Evolutionary conservation across 1,284 basidiomycete genomes (phyloP), one percentile per base, ranked within the genome.

Genomic region (Gomphus bonarii): DNA sequence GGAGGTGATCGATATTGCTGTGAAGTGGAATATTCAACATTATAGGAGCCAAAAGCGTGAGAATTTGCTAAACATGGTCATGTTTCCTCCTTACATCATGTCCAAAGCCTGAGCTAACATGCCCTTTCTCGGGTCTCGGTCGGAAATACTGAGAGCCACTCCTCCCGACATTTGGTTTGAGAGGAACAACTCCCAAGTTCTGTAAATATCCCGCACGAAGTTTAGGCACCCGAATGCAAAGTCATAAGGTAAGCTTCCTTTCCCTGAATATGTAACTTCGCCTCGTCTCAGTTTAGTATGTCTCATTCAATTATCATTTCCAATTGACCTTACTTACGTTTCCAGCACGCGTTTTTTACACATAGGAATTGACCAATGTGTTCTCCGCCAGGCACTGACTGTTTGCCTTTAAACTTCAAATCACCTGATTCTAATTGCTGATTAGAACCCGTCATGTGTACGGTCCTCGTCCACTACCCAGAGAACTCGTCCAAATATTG

Each of bases 11-110:
- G 31, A 31, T 31, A 25, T 47, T 16, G 22, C 46, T 30, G 5
- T 30, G 47, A n/a, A 14, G 42, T 2, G 20, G 10, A 22, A 12
- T 25, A 1, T 48, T n/a, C 47, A 8, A 48, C 28, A 20, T 11
- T 16, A 20, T 30, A 10, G 7, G 43, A 11, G 25, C 28, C 2
- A n/a, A n/a, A 28, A 30, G 47, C 47, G 52, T 54, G 52, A 54
- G 52, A 54, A 54, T 44, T 54, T 54, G 40, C 52, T 40, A 54
- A 48, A 42, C 33, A 18, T 20, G 38, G 14, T 38, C 30, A 42
- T n/a, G 16, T 44, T 35, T 54, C 33, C 22, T n/a, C 18, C 14
- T 43, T 30, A 42, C 52, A 22, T 54, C 52, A 35, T 54, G 52
- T 54, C n/a, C 40, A 43, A 46, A 30, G 46, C 46, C 46, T 30